Conservation (phyloP, 2,329 filamentous ascomycete species). For the Stagonosporopsis tanaceti region DNA sequence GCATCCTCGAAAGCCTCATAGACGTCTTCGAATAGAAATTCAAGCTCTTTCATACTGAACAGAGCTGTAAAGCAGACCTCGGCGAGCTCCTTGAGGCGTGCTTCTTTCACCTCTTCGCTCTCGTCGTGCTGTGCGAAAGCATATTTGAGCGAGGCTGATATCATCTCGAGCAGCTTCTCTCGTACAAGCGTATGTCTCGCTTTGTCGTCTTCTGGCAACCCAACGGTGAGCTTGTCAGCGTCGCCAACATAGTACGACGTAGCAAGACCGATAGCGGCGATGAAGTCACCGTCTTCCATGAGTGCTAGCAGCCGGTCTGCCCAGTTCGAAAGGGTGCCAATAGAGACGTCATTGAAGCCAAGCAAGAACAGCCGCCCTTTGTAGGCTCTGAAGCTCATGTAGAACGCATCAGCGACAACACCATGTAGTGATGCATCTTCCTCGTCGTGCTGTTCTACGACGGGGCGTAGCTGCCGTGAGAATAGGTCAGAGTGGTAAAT, state of each 20-base stretch:
- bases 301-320: slow-evolving; percentile 90
- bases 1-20: slow-evolving; percentile 90
- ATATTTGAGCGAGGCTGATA: slow-evolving; percentile 89
- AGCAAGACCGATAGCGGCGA: slow-evolving; percentile 87
- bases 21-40: slow-evolving; percentile 89
- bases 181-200: slow-evolving; percentile 82
- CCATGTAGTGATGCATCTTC: slow-evolving; percentile 90
- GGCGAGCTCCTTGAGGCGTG: slow-evolving; percentile 77
- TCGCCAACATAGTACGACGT: slow-evolving; percentile 91
- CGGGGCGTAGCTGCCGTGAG: slow-evolving; percentile 80
- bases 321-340: slow-evolving; percentile 95
- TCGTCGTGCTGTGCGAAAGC: slow-evolving; percentile 74
- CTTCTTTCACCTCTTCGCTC: slow-evolving; percentile 59
- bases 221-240: slow-evolving; percentile 92
- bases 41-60: slow-evolving; percentile 75
- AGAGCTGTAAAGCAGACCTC: slow-evolving; percentile 86
- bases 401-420: slow-evolving; percentile 95
- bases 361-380: slow-evolving; percentile 92
- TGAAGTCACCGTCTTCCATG: slow-evolving; percentile 97
- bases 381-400: slow-evolving; percentile 96
- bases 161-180: slow-evolving; percentile 91
- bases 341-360: slow-evolving; percentile 91
- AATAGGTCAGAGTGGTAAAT: slow-evolving; percentile 93
- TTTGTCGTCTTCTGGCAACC: slow-evolving; percentile 82
- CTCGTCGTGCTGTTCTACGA: slow-evolving; percentile 90